Conservation (phyloP, 768 basidiomycete species). For the Terana coerulea region DNA sequence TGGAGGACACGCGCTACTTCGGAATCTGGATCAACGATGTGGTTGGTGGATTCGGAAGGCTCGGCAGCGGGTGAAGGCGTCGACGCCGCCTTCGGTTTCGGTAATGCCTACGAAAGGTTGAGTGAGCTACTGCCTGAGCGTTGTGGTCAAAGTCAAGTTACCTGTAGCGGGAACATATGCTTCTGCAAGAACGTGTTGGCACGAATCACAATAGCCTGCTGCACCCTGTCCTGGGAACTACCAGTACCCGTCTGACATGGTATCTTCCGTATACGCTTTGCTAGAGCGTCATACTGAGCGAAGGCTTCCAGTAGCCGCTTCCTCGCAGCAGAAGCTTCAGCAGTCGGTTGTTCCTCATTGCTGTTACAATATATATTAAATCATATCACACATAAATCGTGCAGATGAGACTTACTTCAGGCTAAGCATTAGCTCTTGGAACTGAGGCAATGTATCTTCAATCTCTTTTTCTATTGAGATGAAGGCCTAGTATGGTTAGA, state of each 20-base stretch:
- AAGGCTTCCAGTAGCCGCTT: conserved; percentile 85
- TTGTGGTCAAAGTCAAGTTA: too few species aligned
- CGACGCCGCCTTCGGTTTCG: conserved; percentile 41
- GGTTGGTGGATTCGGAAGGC: conserved; percentile 17
- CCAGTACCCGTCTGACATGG: conserved; percentile 58
- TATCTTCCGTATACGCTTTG: conserved; percentile 78
- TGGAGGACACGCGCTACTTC: conserved; percentile 72
- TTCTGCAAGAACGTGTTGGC: conserved; percentile 82
- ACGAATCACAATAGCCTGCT: conserved; percentile 72
- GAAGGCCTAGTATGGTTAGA: conserved; percentile 46
- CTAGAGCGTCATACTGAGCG: conserved; percentile 82
- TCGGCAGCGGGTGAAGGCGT: conserved; percentile 16
- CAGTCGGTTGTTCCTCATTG: conserved; percentile 51
- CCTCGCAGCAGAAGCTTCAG: conserved; percentile 65
- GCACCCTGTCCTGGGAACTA: conserved; percentile 80
- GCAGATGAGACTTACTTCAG: conserved; percentile 46
- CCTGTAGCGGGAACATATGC: conserved; percentile 87
- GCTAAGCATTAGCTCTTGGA: conserved; percentile 78
- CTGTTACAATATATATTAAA: conserved; percentile 17
- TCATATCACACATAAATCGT: conserved; percentile 25
- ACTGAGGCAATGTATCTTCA: conserved; percentile 80
- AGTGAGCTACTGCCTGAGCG: neutral
- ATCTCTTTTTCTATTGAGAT: conserved; percentile 81
- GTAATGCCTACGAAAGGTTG: conserved; percentile 33
- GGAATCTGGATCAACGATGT: conserved; percentile 57